Evolutionary conservation across 768 basidiomycete genomes (phyloP).

Genomic region (Suillus decipiens): DNA sequence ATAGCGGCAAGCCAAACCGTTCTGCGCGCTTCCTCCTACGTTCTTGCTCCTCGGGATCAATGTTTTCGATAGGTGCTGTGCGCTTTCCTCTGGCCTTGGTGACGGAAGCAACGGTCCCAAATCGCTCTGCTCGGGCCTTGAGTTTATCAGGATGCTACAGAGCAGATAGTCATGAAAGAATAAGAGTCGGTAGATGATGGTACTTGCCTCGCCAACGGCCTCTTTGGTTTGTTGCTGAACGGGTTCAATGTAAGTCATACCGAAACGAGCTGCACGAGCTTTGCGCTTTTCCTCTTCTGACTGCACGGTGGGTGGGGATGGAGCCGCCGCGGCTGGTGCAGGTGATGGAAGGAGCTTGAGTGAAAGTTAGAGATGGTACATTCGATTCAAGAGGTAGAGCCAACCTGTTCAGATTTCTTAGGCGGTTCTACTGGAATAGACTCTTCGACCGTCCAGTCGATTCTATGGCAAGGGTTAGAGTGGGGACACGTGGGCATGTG

Average conservation of each 20-base stretch:
- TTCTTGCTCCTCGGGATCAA: constrained; percentile 61
- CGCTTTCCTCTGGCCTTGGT: constrained; percentile 31
- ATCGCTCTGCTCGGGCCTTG: constrained; percentile 55
- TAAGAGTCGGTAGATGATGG: not conserved
- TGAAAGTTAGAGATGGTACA: constrained; percentile 6
- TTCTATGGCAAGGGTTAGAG: constrained; percentile 27
- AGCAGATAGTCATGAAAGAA: constrained; percentile 2
- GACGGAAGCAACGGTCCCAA: constrained; percentile 38
- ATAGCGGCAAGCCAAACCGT: constrained; percentile 47
- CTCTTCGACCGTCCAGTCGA: constrained; percentile 46
- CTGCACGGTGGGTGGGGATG: not conserved
- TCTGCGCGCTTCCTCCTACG: constrained; percentile 63
- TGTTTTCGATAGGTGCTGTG: constrained; percentile 38
- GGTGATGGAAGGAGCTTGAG: constrained; percentile 11
- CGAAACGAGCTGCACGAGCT: constrained; percentile 69
- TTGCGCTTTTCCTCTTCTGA: constrained; percentile 56
- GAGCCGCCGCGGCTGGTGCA: not conserved
- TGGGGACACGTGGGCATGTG: constrained; percentile 5
- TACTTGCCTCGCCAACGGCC: constrained; percentile 16
- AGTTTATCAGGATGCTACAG: constrained; percentile 51
- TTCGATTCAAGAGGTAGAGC: not conserved
- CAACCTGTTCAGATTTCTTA: constrained; percentile 8
- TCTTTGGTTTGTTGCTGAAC: constrained; percentile 27
- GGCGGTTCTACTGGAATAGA: constrained; percentile 17
- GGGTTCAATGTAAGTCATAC: constrained; percentile 57